Percentiles rank a stretch among this genome's conserved stretches.
Conservation (phyloP, 768 basidiomycete species). For the Pholiota microspora region DNA sequence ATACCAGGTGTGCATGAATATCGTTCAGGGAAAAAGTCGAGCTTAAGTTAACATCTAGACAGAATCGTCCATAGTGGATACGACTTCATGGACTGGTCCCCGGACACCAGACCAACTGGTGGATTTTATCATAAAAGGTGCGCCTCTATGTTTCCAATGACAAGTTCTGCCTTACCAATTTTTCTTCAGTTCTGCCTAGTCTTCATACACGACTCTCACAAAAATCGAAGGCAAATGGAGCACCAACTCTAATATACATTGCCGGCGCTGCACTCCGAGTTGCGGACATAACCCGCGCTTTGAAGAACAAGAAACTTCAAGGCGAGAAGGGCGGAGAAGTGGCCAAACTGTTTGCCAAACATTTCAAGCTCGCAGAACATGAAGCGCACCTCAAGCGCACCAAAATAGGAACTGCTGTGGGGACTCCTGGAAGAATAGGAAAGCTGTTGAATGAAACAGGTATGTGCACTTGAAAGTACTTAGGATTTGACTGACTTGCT, state of each 20-base stretch:
- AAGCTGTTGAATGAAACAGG: constrained; percentile 78
- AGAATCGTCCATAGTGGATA: constrained; percentile 77
- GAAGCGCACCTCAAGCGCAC: constrained; percentile 79
- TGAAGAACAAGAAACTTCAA: constrained; percentile 65
- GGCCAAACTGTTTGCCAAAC: constrained; percentile 94
- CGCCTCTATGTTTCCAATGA: constrained; percentile 3
- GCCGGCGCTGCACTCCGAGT: constrained; percentile 90
- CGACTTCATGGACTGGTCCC: constrained; percentile 66
- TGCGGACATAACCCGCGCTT: constrained; percentile 77
- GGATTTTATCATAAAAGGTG: constrained; percentile 74
- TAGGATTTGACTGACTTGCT: constrained; percentile 5
- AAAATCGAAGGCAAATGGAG: constrained; percentile 72
- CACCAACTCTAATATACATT: constrained; percentile 84
- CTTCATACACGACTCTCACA: constrained; percentile 73
- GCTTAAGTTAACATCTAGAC: constrained; percentile 50
- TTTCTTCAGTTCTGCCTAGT: constrained; percentile 56
- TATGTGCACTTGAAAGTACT: constrained; percentile 24
- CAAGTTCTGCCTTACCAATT: neutral
- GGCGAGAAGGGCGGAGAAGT: constrained; percentile 89
- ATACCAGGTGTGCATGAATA: constrained; percentile 65
- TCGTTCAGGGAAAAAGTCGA: constrained; percentile 20
- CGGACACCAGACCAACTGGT: constrained; percentile 70
- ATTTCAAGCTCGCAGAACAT: constrained; percentile 89
- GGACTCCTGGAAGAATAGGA: constrained; percentile 89
- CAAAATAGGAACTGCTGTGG: constrained; percentile 86